Evolutionary conservation across 2,329 filamentous ascomycete genomes (phyloP), one percentile per base, ranked within the genome.

Genomic region (Eurotiales sp.): DNA sequence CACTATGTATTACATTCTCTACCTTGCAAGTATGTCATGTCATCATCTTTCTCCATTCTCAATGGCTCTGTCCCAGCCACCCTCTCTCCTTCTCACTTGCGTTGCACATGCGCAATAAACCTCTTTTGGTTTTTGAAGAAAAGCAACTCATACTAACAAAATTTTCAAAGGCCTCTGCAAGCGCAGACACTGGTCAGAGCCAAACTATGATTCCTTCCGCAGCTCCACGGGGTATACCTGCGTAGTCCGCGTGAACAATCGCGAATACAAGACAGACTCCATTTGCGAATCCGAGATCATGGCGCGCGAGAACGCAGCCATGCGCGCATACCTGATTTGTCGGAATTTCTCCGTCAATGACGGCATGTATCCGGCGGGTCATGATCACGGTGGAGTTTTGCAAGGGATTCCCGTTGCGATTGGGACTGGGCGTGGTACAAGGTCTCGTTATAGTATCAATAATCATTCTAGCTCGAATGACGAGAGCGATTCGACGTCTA

Each of bases 291-390:
- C 86, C 56, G 88, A 92, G 67, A 77, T 82, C 44, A 78, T 95
- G 58, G 92, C 92, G 42, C 88, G 90, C 66, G 91, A 97, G 71
- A 93, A 92, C 63, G 92, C 92, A 22, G 92, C 92, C 55, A 95
- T 95, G 82, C 87, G 90, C 56, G 92, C 92, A 52, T 97, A 96
- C 73, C 92, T 96, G 83, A 93, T 96, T 60, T 96, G 92, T 78
- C 87, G 90, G 58, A 96, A 96, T 78, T 96, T 96, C 74, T 95
- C 90, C 51, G 88, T 95, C 70, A 96, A 96, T 68, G 90, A 95
- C 63, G 92, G 92, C 67, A 96, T 95, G 90, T 82, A 81, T 57
- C 82, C 65, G 64, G 79, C 60, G 62, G 83, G 71, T 58, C 79
- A 67, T 74, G 78, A 64, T 69, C 79, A 68, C 66, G 80, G 69